Evolutionary conservation across 306 rosid species (phyloP), one percentile per base, ranked within the genome.

Genomic region (Oxytropis ochrocephala): DNA sequence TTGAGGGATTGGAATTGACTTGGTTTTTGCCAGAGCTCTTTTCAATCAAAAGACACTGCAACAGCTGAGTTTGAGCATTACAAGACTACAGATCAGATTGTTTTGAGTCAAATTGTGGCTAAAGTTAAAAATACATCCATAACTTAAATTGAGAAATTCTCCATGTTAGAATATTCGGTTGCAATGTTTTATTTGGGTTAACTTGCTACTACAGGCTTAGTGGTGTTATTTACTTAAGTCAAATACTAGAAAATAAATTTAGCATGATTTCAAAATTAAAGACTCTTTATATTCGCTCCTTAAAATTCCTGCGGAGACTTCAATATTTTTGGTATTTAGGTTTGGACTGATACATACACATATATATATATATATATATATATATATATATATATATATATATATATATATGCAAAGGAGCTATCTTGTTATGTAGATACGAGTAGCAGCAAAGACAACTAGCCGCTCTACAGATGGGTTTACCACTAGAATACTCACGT

Each of bases 381-480:
- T n/a, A n/a, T n/a, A n/a, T n/a, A n/a, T n/a, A n/a, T n/a, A n/a
- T n/a, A n/a, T n/a, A n/a, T n/a, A n/a, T n/a, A n/a, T n/a, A n/a
- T n/a, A n/a, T n/a, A n/a, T n/a, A n/a, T n/a, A n/a, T n/a, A n/a
- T n/a, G n/a, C n/a, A n/a, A n/a, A n/a, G n/a, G n/a, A n/a, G n/a
- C n/a, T n/a, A n/a, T n/a, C n/a, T n/a, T n/a, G n/a, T 27, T 59
- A 53, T 19, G 16, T 30, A 19, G 11, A 47, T 59, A 59, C 12
- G 60, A 33, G 14, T 52, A 47, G 29, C 12, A 64, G 53, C 66
- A 74, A 7, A 24, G 78, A 59, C 80, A 78, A 64, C 16, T 11
- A 36, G 82, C 88, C 84, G 82, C 72, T 75, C 59, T 42, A 60
- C 64, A 58, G 68, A 41, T 57, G 52, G 21, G 24, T 69, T 57